Evolutionary conservation across 306 rosid species (phyloP).

Genomic region (Myrica gale): DNA sequence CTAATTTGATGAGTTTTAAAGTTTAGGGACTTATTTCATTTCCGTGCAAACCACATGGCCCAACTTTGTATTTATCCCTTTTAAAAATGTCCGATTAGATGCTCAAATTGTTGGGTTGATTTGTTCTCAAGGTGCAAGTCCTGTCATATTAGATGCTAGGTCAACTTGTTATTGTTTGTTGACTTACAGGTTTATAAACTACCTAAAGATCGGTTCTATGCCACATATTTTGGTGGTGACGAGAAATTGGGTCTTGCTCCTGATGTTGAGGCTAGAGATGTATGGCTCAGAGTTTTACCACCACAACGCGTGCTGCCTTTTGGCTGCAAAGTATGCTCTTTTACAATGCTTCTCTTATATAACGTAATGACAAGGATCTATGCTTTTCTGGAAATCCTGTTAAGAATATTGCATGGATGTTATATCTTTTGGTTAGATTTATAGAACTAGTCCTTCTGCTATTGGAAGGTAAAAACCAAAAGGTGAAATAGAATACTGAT

Average conservation of each 20-base stretch:
- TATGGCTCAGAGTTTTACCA: conserved; percentile 83
- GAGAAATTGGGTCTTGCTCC: conserved; percentile 81
- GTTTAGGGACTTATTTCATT: too few relatives aligned
- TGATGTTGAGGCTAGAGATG: conserved; percentile 80
- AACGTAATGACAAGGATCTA: conserved; percentile 5
- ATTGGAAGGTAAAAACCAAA: background rate
- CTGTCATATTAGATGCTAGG: background rate
- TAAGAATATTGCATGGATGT: background rate
- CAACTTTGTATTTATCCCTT: too few relatives aligned
- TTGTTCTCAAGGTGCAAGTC: background rate
- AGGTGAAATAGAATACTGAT: background rate
- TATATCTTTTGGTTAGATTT: background rate
- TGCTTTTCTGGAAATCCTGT: background rate
- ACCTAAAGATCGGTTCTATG: conserved; percentile 71
- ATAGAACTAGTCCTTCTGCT: background rate
- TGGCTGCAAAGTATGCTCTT: conserved; percentile 72
- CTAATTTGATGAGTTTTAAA: too few relatives aligned
- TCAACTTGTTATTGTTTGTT: conserved; percentile 12
- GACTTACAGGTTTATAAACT: conserved; percentile 69
- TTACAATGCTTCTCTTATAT: background rate
- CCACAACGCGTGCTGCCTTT: conserved; percentile 85
- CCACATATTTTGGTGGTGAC: conserved; percentile 96
- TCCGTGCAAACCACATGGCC: too few relatives aligned
- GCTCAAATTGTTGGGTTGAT: background rate
- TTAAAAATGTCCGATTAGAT: background rate